A percentile compares a stretch with the other conserved stretches of the same genome.
These are phyloP conservation scores for Amphibolis antarctica DNA, from an alignment of 106 monocot genomes.

Conservation along the genomic window DNA sequence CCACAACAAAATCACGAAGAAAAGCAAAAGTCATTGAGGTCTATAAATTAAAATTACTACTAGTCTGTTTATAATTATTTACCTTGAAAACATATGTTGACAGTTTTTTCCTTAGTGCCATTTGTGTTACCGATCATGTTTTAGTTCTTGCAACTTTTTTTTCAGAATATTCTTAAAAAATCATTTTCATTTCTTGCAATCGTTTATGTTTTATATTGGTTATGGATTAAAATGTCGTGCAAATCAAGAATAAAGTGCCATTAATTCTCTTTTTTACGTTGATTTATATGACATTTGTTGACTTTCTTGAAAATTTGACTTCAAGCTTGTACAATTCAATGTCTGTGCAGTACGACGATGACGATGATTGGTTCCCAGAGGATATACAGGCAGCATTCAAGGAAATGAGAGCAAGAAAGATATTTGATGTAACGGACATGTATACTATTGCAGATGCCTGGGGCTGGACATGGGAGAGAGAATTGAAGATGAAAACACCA, in stretches of 20 bases:
- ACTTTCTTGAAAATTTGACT: not conserved
- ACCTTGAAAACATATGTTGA: not conserved
- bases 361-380: conserved; percentile 88
- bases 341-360: conserved; percentile 49
- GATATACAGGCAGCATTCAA: conserved; percentile 75
- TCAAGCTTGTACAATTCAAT: not conserved
- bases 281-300: not conserved
- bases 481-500: conserved; percentile 59
- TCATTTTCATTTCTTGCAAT: not conserved
- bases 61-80: not conserved
- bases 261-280: no score
- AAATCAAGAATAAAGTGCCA: no score
- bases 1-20: conserved; percentile 43
- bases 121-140: not conserved
- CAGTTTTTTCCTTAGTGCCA: not conserved
- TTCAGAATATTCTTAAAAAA: not conserved
- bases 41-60: not conserved
- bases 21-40: conserved; percentile 60
- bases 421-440: conserved; percentile 80
- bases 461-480: conserved; percentile 97
- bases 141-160: no score
- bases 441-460: conserved; percentile 93
- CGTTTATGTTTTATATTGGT: not conserved
- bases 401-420: conserved; percentile 65
- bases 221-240: not conserved